These are phyloP conservation scores for Nakazawaea molendinolei DNA, from an alignment of 805 yeast genomes.

Conservation along the genomic window DNA sequence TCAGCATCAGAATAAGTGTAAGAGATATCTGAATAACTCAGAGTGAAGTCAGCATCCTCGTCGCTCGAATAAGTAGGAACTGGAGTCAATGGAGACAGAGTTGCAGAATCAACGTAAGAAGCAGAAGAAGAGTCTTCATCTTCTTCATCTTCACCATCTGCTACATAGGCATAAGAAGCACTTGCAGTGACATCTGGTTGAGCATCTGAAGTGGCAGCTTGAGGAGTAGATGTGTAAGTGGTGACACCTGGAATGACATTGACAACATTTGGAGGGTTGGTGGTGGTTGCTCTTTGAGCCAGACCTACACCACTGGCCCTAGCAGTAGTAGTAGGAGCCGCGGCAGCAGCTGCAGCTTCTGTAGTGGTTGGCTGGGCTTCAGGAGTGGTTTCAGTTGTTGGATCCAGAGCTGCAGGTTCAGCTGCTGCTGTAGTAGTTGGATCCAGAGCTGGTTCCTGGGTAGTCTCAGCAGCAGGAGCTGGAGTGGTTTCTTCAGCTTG, in stretches of 20 bases:
- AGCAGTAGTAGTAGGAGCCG: background rate
- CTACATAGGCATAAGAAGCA: background rate
- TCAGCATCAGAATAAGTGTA: constrained; percentile 7
- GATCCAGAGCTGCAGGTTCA: background rate
- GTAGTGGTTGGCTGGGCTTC: background rate
- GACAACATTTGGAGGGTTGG: too few relatives aligned
- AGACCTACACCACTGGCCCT: too few relatives aligned
- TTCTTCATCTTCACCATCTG: constrained; percentile 3
- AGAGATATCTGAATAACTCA: constrained; percentile 3
- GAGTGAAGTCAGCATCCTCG: background rate
- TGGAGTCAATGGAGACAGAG: constrained; percentile 4
- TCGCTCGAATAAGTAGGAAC: constrained; percentile 3
- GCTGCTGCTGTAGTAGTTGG: background rate
- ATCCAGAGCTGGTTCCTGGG: background rate
- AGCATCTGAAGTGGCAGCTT: background rate
- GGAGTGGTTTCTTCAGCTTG: background rate
- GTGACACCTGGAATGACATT: background rate
- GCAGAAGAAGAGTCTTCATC: background rate
- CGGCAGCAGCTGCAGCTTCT: background rate
- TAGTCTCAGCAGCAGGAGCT: constrained; percentile 1
- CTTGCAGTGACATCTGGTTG: too few relatives aligned
- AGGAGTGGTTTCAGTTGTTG: too few relatives aligned
- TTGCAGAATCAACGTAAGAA: constrained; percentile 1
- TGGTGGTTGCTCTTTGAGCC: too few relatives aligned
- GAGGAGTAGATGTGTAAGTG: background rate